Base-by-base conservation (phyloP, 495 filamentous ascomycete genomes). In the Daldinia childiae region DNA sequence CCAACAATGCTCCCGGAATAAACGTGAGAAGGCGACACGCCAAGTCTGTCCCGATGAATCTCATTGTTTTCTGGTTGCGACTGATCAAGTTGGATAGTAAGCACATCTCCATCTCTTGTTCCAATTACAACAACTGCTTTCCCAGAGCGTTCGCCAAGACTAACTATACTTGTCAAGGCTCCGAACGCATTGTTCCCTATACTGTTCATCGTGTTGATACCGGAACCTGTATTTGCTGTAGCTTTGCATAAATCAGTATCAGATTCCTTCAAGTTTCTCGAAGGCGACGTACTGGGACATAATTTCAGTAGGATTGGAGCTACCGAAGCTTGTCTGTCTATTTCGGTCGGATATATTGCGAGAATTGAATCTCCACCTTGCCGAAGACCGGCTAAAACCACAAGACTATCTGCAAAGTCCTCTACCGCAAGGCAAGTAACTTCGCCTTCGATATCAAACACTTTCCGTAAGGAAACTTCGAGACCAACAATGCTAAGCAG, bases 101-200 rank as follows among this genome's bases (percentile, higher is more conserved):
- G 68, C n/a, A 86, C 76, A 11, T 83, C 78, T 3, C 83, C 83
- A 57, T 79, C 76, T 21, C 81, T 77, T n/a, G 82, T 83, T 15
- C 83, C 83, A 3, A 79, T 60, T 6, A 80, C 29, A 11, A 85
- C 43, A 19, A 69, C 56, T 24, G 39, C 57, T 21, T 59, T 48
- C 8, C 64, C 11, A 32, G 55, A 55, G 36, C 61, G 60, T 58
- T 55, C 30, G 41, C 59, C 60, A 38, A 70, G 56, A 8, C 66
- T 62, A 15, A 74, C 71, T 29, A 83, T 79, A 64, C 78, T 83
- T 19, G 74, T 79, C 19, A 83, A 72, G 12, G 77, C 75, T 52
- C 79, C 78, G 7, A 78, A 62, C 12, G 41, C 2, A 41, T 52
- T 45, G 1, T 51, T 41, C 3, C 39, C 54, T 9, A 12, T 2